Conservation (phyloP, 2,329 filamentous ascomycete species). For the Leptodontidium sp. region DNA sequence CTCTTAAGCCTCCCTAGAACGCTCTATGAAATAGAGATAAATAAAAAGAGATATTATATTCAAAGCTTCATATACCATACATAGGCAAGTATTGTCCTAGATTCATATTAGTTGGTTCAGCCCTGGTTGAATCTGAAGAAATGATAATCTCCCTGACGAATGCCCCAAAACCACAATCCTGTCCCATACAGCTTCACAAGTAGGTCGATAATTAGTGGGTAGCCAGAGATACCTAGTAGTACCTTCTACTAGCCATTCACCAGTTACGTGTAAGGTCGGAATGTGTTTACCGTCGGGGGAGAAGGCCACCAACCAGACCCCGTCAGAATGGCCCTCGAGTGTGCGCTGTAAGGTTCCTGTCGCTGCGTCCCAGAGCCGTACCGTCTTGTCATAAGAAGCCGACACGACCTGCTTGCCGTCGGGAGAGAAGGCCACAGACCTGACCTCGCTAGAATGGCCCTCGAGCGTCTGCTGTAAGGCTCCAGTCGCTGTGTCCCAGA, state of each 20-base stretch:
- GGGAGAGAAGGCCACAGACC: no score
- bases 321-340: neutral
- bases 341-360: neutral
- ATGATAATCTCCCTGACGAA: conserved; percentile 22
- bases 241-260: no score
- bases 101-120: conserved; percentile 4
- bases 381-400: neutral
- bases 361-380: neutral
- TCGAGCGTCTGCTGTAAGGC: no score
- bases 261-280: no score
- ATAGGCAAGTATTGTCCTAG: neutral
- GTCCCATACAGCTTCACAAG: no score
- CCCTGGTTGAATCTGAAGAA: conserved; percentile 23
- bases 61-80: neutral
- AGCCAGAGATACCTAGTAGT: no score
- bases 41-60: neutral
- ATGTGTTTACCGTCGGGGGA: neutral
- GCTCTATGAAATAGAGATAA: neutral
- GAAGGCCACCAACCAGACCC: neutral
- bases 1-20: neutral
- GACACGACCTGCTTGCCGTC: no score
- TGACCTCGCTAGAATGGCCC: no score
- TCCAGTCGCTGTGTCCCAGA: conserved; percentile 11
- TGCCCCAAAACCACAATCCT: no score
- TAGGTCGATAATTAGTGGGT: no score